phyloP scores from a whole-genome alignment of 2,329 filamentous ascomycete genomes.

The Fusarium sp. region DNA sequence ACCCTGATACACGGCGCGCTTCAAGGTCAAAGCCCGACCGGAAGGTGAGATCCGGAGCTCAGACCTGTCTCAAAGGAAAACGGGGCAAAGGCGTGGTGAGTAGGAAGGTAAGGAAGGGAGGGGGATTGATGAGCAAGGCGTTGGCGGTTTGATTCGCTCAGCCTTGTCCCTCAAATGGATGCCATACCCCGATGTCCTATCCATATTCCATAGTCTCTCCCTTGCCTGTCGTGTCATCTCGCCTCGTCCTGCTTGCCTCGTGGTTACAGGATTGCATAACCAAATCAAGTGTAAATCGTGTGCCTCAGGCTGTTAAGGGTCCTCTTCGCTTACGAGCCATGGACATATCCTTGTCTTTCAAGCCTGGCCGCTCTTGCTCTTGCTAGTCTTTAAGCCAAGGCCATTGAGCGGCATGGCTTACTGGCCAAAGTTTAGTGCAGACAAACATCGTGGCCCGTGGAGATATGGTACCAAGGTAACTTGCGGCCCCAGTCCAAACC shows the following conservation, averaged over 20 bases:
- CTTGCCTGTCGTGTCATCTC: slow-evolving; percentile 32
- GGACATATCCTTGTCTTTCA: slow-evolving; percentile 24
- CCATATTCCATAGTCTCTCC: slow-evolving; percentile 22
- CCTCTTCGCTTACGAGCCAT: slow-evolving; percentile 23
- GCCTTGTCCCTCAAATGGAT: slow-evolving; percentile 37
- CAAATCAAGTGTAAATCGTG: slow-evolving; percentile 22
- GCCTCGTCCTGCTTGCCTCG: slow-evolving; percentile 42
- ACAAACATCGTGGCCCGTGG: slow-evolving; percentile 32
- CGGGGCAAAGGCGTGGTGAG: slow-evolving; percentile 31
- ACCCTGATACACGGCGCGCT: slow-evolving; percentile 27
- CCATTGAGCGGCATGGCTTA: slow-evolving; percentile 33
- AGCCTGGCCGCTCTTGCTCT: slow-evolving; percentile 19
- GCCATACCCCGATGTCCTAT: slow-evolving; percentile 23
- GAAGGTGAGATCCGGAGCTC: slow-evolving; percentile 34
- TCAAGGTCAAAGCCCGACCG: slow-evolving; percentile 35
- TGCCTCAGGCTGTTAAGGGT: slow-evolving; percentile 30
- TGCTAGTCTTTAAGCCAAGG: slow-evolving; percentile 32
- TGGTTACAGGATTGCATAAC: slow-evolving; percentile 40
- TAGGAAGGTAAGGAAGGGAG: slow-evolving; percentile 30
- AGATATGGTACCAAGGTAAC: slow-evolving; percentile 21
- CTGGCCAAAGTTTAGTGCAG: slow-evolving; percentile 36
- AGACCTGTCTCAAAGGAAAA: slow-evolving; percentile 34
- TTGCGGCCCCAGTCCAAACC: slow-evolving; percentile 15
- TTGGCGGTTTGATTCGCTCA: slow-evolving; percentile 40
- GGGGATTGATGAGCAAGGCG: slow-evolving; percentile 35